These are phyloP conservation scores for Penicillium sp. DNA, from an alignment of 2,329 filamentous ascomycete species.

Conservation along the genomic window DNA sequence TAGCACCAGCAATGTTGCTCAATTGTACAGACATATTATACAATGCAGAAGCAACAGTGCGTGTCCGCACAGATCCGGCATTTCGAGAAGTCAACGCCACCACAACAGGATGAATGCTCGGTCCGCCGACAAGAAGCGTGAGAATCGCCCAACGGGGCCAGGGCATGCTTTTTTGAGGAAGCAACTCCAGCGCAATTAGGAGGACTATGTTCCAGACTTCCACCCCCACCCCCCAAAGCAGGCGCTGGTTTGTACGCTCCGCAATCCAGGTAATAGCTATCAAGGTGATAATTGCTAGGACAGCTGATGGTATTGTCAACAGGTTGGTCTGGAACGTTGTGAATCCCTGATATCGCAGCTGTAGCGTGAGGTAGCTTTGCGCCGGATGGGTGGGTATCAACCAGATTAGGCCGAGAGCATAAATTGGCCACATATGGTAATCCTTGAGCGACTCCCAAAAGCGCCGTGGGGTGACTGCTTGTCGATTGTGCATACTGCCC, in stretches of 20 bases:
- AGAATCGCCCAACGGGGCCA: slow-evolving; percentile 52
- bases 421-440: slow-evolving; percentile 55
- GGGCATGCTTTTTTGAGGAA: slow-evolving; percentile 45
- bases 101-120: slow-evolving; percentile 54
- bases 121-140: slow-evolving; percentile 52
- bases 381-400: slow-evolving; percentile 29
- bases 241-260: slow-evolving; percentile 52
- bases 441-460: slow-evolving; percentile 48
- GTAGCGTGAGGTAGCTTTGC: slow-evolving; percentile 30
- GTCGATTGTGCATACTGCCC: slow-evolving; percentile 56
- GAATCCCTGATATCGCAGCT: slow-evolving; percentile 52
- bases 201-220: slow-evolving; percentile 22
- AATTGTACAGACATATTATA: slow-evolving; percentile 43
- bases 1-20: slow-evolving; percentile 21
- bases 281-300: slow-evolving; percentile 54
- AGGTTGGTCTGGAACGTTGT: slow-evolving; percentile 42
- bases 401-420: slow-evolving; percentile 45
- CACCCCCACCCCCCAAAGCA: slow-evolving; percentile 51
- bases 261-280: slow-evolving; percentile 50
- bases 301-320: slow-evolving; percentile 57
- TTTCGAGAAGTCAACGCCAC: slow-evolving; percentile 36
- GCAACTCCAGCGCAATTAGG: slow-evolving; percentile 47
- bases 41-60: slow-evolving; percentile 36
- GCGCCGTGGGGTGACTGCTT: slow-evolving; percentile 45
- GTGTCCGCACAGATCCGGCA: slow-evolving; percentile 35